Conservation (phyloP, 345 rosid genomes). For the Psidium guajava region DNA sequence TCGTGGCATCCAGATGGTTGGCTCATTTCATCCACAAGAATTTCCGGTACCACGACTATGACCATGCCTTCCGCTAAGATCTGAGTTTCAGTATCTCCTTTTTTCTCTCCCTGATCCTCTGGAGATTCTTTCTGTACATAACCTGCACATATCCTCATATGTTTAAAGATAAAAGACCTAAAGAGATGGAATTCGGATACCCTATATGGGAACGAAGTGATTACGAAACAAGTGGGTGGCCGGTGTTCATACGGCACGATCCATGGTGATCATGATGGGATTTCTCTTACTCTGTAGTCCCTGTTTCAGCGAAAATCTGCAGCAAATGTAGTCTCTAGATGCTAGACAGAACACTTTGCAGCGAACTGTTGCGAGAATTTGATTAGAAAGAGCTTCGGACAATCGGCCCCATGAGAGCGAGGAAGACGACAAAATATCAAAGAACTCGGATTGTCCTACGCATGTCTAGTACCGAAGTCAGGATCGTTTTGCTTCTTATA, state of each 20-base stretch:
- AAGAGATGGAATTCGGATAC: background rate
- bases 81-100: background rate
- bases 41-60: slow-evolving; percentile 67
- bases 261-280: background rate
- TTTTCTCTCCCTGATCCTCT: background rate
- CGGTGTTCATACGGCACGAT: background rate
- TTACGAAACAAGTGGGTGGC: background rate
- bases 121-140: background rate
- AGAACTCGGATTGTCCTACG: background rate
- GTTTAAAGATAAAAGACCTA: background rate
- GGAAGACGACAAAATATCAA: background rate
- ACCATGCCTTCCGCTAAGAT: slow-evolving; percentile 51
- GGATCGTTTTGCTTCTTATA: background rate
- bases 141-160: background rate
- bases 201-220: background rate
- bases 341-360: background rate
- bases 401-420: background rate
- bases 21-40: slow-evolving; percentile 58
- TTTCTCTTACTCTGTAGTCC: background rate
- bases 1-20: slow-evolving; percentile 69
- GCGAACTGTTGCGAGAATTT: background rate
- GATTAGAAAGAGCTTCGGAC: background rate
- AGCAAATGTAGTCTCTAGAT: background rate
- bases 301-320: background rate
- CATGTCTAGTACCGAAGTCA: background rate